A percentile compares a stretch with the other conserved stretches of the same genome.
Conservation (phyloP, 345 rosid species). For the Anacardium occidentale region DNA sequence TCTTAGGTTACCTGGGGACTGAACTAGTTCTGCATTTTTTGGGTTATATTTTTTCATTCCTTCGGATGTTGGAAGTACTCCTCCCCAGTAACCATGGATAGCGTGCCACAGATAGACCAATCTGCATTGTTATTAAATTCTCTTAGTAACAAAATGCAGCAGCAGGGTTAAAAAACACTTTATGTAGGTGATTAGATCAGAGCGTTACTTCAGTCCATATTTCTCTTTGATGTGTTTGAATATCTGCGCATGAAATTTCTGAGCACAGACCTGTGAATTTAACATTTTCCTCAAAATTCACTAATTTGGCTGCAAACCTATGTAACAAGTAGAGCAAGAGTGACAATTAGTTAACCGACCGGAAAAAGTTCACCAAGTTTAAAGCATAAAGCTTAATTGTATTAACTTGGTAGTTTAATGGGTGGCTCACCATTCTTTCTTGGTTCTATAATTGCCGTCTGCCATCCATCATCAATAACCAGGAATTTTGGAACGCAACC, state of each 20-base stretch:
- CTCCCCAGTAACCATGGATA: conserved; percentile 58
- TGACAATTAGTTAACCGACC: not conserved
- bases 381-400: not conserved
- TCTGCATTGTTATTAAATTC: conserved; percentile 23
- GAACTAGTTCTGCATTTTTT: conserved; percentile 36
- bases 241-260: conserved; percentile 8
- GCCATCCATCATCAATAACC: conserved; percentile 44
- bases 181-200: not conserved
- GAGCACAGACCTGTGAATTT: conserved; percentile 24
- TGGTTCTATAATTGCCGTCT: conserved; percentile 28
- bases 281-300: conserved; percentile 25
- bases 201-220: conserved; percentile 24
- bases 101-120: conserved; percentile 55
- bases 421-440: conserved; percentile 24
- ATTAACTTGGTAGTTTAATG: not conserved
- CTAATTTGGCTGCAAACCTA: conserved; percentile 33
- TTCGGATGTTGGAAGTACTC: conserved; percentile 45
- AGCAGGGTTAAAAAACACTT: not conserved
- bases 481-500: conserved; percentile 32
- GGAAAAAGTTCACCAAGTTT: not conserved
- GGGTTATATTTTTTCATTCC: conserved; percentile 50
- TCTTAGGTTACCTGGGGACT: conserved; percentile 34
- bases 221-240: conserved; percentile 23
- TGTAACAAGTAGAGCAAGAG: not conserved
- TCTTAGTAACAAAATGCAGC: not conserved